phyloP scores from a whole-genome alignment of 345 rosid species.

The Kernera saxatilis region DNA sequence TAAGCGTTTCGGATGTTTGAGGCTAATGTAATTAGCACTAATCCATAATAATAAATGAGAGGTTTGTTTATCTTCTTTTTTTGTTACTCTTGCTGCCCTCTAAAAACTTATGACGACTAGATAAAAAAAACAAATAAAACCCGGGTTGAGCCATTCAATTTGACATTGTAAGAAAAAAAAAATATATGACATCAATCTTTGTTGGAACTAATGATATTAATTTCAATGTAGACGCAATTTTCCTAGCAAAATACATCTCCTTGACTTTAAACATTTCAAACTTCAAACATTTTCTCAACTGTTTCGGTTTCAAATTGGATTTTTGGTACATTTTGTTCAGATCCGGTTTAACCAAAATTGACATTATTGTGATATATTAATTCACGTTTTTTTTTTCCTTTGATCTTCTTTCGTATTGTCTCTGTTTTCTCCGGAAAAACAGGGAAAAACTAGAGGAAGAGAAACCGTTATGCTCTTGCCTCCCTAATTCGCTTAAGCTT shows the following conservation, averaged over 20 bases:
- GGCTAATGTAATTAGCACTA: slow-evolving; percentile 17
- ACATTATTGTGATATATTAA: neutral
- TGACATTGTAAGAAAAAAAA: neutral
- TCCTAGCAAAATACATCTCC: neutral
- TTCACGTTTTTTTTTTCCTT: neutral
- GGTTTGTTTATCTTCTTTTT: neutral
- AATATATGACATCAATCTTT: neutral
- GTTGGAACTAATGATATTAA: neutral
- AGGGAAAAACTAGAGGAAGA: slow-evolving; percentile 30
- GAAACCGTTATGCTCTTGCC: slow-evolving; percentile 31
- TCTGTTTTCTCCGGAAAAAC: slow-evolving; percentile 15
- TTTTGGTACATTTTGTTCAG: neutral
- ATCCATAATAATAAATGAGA: neutral
- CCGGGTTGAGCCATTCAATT: too few species aligned
- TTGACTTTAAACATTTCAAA: neutral
- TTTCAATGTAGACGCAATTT: too few species aligned
- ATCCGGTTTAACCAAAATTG: neutral
- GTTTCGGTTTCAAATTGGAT: neutral
- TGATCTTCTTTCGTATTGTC: neutral
- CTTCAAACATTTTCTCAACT: neutral
- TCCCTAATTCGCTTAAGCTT: slow-evolving; percentile 16
- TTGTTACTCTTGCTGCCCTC: neutral
- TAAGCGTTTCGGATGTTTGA: neutral
- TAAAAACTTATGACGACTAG: neutral
- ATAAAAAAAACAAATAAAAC: too few species aligned